Evolutionary conservation across 2,329 filamentous ascomycete species (phyloP).

Genomic region (Aspergillus pseudoglaucus): DNA sequence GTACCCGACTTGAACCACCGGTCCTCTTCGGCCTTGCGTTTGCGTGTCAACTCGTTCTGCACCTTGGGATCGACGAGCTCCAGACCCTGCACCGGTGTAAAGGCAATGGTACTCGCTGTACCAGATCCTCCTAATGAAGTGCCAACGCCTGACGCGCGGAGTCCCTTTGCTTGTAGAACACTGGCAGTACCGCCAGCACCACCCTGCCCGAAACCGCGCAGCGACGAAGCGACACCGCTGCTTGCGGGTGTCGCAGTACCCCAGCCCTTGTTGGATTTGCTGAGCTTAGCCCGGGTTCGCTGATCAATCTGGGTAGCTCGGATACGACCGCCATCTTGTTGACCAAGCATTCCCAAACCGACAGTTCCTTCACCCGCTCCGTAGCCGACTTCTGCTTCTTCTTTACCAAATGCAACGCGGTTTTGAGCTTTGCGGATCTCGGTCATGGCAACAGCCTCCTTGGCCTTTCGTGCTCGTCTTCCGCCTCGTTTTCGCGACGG

Average conservation of each 20-base stretch:
- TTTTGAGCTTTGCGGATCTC: constrained; percentile 95
- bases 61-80: constrained; percentile 93
- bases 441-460: constrained; percentile 95
- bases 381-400: constrained; percentile 89
- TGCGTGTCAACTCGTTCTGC: constrained; percentile 77
- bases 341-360: constrained; percentile 92
- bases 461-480: constrained; percentile 81
- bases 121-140: constrained; percentile 61
- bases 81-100: constrained; percentile 88
- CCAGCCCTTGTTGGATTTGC: constrained; percentile 95
- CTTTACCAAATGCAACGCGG: constrained; percentile 89
- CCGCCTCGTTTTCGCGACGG: constrained; percentile 88
- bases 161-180: constrained; percentile 69
- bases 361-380: constrained; percentile 77
- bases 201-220: constrained; percentile 68
- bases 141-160: constrained; percentile 77
- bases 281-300: constrained; percentile 85
- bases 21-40: constrained; percentile 90
- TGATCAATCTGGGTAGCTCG: constrained; percentile 85
- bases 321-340: constrained; percentile 79
- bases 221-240: constrained; percentile 63
- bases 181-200: constrained; percentile 55
- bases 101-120: constrained; percentile 80
- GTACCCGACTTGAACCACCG: constrained; percentile 96
- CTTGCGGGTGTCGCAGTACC: constrained; percentile 58